These are phyloP conservation scores for Glaciozyma antarctica DNA, from an alignment of 768 basidiomycete genomes.

Conservation along the genomic window DNA sequence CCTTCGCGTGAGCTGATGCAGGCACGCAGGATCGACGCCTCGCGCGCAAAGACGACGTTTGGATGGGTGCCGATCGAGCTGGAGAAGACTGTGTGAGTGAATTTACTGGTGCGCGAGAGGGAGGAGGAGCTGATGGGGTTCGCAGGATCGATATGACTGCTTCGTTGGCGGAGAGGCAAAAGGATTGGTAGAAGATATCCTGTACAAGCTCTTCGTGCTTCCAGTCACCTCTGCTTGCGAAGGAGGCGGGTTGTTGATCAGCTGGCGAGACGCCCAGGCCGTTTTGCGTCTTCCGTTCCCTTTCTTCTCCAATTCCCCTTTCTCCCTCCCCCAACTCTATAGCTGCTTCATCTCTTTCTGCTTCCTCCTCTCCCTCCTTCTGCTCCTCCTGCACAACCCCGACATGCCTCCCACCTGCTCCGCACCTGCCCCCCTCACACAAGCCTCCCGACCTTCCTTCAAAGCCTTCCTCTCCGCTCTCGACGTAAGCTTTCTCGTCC, in stretches of 20 bases:
- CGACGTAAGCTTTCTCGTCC: too few species aligned
- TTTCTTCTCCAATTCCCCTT: neutral
- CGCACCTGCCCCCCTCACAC: too few species aligned
- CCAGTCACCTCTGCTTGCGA: too few species aligned
- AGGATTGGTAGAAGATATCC: neutral
- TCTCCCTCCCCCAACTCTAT: neutral
- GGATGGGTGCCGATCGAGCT: conserved; percentile 14
- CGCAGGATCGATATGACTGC: neutral
- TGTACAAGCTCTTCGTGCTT: too few species aligned
- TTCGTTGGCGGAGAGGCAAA: conserved; percentile 6
- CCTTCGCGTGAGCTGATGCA: too few species aligned
- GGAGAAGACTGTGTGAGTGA: conserved; percentile 18
- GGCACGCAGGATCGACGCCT: conserved; percentile 3
- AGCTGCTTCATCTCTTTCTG: neutral
- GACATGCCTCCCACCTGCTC: too few species aligned
- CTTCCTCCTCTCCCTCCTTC: neutral
- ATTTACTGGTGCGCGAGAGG: neutral
- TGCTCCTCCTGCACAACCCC: too few species aligned
- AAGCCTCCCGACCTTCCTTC: too few species aligned
- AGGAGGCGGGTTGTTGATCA: neutral
- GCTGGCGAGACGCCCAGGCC: neutral
- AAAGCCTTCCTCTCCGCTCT: too few species aligned
- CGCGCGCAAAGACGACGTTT: conserved; percentile 12
- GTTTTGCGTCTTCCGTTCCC: neutral
- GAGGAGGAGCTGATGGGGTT: neutral